Conservation (phyloP, 2,329 filamentous ascomycete species). For the Aspergillus fijiensis region DNA sequence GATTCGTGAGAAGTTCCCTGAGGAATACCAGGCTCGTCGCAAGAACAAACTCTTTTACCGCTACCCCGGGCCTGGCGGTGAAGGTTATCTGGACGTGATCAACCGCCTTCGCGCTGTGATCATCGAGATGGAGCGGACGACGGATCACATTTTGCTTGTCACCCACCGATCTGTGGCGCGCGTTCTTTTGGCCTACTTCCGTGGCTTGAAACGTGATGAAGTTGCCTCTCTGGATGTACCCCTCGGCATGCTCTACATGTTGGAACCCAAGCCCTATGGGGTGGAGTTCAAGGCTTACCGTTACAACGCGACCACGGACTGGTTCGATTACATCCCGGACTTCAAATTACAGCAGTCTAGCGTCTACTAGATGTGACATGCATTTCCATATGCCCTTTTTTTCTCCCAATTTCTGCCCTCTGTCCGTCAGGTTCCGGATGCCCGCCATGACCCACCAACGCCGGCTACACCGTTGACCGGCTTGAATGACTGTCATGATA, state of each 20-base stretch:
- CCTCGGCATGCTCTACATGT: conserved; percentile 86
- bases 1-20: conserved; percentile 73
- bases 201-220: conserved; percentile 83
- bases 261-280: conserved; percentile 96
- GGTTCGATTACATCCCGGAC: conserved; percentile 82
- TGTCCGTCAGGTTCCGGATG: neutral
- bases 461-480: neutral
- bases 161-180: conserved; percentile 89
- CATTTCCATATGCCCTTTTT: neutral
- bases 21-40: conserved; percentile 78
- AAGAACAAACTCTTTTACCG: conserved; percentile 92
- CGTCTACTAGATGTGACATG: conserved; percentile 20
- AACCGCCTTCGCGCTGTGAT: conserved; percentile 94
- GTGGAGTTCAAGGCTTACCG: conserved; percentile 95
- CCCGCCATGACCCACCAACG: neutral
- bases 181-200: conserved; percentile 94
- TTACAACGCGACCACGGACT: conserved; percentile 74
- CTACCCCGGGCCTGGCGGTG: conserved; percentile 91
- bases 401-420: neutral
- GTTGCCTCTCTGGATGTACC: conserved; percentile 95
- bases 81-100: conserved; percentile 96
- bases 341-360: conserved; percentile 65
- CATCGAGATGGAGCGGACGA: conserved; percentile 94
- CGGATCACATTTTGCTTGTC: conserved; percentile 88
- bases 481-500: neutral